Percentiles rank a stretch among this genome's conserved stretches.
These are phyloP conservation scores for Penicillium psychrofluorescens DNA, from an alignment of 495 filamentous ascomycete genomes.

Conservation along the genomic window DNA sequence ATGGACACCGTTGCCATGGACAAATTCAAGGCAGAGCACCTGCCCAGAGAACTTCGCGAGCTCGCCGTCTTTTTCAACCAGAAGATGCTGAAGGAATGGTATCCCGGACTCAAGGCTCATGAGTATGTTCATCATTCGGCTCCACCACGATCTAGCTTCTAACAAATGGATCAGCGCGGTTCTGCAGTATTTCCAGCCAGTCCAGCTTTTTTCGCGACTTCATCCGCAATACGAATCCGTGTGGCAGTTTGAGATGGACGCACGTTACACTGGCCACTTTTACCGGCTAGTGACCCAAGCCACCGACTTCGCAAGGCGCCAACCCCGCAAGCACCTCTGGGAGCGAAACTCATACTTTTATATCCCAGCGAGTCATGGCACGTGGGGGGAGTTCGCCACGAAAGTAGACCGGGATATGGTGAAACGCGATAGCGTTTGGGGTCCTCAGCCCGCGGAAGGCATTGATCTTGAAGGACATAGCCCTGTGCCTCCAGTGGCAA, in stretches of 20 bases:
- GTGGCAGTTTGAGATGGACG: constrained; percentile 71
- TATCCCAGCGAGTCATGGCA: constrained; percentile 53
- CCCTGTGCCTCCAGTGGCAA: constrained; percentile 44
- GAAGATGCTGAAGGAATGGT: constrained; percentile 12
- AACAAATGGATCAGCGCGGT: background rate
- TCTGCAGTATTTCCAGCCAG: constrained; percentile 17
- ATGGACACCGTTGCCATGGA: constrained; percentile 39
- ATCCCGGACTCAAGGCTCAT: constrained; percentile 10
- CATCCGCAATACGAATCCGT: constrained; percentile 61
- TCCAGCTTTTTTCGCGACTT: constrained; percentile 36
- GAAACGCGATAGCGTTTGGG: constrained; percentile 43
- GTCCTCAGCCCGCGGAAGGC: constrained; percentile 42
- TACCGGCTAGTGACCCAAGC: constrained; percentile 52
- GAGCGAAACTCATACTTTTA: constrained; percentile 68
- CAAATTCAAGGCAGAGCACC: constrained; percentile 25
- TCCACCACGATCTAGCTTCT: background rate
- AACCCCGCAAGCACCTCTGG: constrained; percentile 61
- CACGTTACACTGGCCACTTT: constrained; percentile 58
- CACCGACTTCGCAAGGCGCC: constrained; percentile 45
- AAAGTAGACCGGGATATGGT: constrained; percentile 4
- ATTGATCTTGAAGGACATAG: constrained; percentile 25
- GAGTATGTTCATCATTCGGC: background rate
- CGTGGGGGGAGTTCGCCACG: constrained; percentile 6
- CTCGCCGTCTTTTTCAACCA: constrained; percentile 58
- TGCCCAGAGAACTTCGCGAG: constrained; percentile 57